Evolutionary conservation across 257 asterid species (phyloP).

Genomic region (Cinchona pubescens): DNA sequence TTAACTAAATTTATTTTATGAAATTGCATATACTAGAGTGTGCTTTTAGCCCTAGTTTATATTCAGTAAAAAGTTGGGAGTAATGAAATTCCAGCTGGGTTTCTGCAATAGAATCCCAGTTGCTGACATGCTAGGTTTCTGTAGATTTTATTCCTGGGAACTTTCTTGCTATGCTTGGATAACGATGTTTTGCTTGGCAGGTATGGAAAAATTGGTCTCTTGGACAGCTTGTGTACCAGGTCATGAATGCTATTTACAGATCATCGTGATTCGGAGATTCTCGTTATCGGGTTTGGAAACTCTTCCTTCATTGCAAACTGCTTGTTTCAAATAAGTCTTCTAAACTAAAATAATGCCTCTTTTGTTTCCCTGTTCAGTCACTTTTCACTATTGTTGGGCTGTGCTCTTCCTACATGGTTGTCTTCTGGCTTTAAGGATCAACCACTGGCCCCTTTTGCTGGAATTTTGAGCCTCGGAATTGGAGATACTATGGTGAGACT

Average conservation of each 20-base stretch:
- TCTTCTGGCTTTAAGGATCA: conserved; percentile 81
- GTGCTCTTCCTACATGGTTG: conserved; percentile 94
- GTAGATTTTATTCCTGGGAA: conserved; percentile 2
- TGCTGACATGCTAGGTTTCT: background rate
- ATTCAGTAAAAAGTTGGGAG: background rate
- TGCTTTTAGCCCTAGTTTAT: no score
- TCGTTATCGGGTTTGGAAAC: conserved; percentile 68
- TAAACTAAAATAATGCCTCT: conserved; percentile 11
- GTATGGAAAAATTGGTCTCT: conserved; percentile 95
- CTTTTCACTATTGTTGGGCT: conserved; percentile 88
- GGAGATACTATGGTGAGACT: conserved; percentile 94
- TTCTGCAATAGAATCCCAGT: background rate
- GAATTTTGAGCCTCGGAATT: conserved; percentile 94
- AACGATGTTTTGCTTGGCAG: conserved; percentile 39
- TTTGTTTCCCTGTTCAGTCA: conserved; percentile 53
- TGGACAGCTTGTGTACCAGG: conserved; percentile 79
- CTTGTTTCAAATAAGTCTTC: conserved; percentile 8
- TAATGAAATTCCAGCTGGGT: background rate
- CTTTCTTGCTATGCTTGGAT: conserved; percentile 8
- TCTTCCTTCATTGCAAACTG: background rate
- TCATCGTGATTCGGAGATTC: conserved; percentile 98
- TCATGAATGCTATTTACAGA: conserved; percentile 98
- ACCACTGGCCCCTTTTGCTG: conserved; percentile 95
- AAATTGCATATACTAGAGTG: no score
- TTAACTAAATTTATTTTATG: no score